Conservation (phyloP, 2,329 filamentous ascomycete genomes). For the Talaromyces amestolkiae region DNA sequence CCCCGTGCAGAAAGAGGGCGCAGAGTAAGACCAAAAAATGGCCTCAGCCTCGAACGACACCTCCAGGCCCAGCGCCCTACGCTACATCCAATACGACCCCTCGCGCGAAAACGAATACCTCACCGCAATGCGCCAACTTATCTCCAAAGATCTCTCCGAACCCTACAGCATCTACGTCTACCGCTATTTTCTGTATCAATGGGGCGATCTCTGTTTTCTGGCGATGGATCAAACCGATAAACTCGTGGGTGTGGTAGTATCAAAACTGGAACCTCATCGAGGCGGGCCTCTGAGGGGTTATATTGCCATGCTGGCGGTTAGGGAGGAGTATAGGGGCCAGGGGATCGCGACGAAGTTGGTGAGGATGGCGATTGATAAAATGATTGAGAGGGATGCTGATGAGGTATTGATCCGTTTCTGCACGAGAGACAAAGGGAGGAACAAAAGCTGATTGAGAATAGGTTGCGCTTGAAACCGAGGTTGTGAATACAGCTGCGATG, state of each 20-base stretch:
- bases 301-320: conserved; percentile 97
- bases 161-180: conserved; percentile 99
- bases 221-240: conserved; percentile 51
- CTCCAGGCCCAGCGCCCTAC: conserved; percentile 43
- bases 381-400: conserved; percentile 79
- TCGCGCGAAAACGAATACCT: conserved; percentile 66
- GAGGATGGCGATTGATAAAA: conserved; percentile 84
- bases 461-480: conserved; percentile 93
- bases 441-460: conserved; percentile 25
- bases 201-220: conserved; percentile 96
- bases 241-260: conserved; percentile 90
- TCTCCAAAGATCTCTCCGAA: conserved; percentile 94
- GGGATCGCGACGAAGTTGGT: conserved; percentile 89
- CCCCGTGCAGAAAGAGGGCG: no score
- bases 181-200: conserved; percentile 95
- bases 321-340: conserved; percentile 71
- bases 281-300: conserved; percentile 87
- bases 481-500: conserved; percentile 85
- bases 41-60: conserved; percentile 14
- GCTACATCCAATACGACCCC: conserved; percentile 60
- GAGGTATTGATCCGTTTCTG: conserved; percentile 52
- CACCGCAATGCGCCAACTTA: conserved; percentile 83
- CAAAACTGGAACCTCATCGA: conserved; percentile 87
- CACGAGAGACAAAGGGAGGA: background rate
- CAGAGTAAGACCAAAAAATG: background rate